Conservation (phyloP, 371 early-diverging fungal genomes). For the Mucor irregularis region DNA sequence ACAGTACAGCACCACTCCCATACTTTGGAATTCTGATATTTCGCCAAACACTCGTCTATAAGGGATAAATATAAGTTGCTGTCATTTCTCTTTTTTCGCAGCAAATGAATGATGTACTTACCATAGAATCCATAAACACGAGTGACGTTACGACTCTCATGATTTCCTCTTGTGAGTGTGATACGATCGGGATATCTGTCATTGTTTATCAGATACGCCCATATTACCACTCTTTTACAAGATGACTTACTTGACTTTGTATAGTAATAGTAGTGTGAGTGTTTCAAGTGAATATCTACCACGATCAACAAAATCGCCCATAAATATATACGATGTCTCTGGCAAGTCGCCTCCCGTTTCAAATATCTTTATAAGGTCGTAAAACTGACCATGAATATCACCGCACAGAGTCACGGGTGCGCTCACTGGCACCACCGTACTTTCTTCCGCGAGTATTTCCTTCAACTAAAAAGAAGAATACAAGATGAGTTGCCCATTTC, state of each 20-base stretch:
- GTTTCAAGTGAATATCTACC: conserved; percentile 99
- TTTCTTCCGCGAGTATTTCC: conserved; percentile 93
- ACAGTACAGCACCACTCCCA: conserved; percentile 99
- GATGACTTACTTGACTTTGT: conserved; percentile 81
- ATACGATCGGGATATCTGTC: conserved; percentile 93
- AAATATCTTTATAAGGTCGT: conserved; percentile 97
- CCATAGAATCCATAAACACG: conserved; percentile 99
- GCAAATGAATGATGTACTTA: conserved; percentile 12
- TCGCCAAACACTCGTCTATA: conserved; percentile 76
- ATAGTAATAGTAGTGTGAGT: conserved; percentile 87
- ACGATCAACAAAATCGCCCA: conserved; percentile 99
- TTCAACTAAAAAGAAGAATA: conserved; percentile 69
- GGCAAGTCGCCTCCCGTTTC: conserved; percentile 97
- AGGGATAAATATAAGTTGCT: neutral
- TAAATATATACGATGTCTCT: conserved; percentile 96
- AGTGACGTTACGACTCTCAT: conserved; percentile 98
- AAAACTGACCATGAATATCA: conserved; percentile 99
- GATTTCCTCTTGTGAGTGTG: conserved; percentile 97
- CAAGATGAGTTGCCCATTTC: neutral
- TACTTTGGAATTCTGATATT: conserved; percentile 97
- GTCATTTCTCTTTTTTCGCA: neutral
- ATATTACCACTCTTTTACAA: neutral
- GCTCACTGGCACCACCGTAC: conserved; percentile 93
- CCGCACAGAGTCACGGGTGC: conserved; percentile 98
- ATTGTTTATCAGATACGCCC: neutral